These are phyloP conservation scores for Heliamphora exappendiculata DNA, from an alignment of 148 eudicot species.

Conservation along the genomic window DNA sequence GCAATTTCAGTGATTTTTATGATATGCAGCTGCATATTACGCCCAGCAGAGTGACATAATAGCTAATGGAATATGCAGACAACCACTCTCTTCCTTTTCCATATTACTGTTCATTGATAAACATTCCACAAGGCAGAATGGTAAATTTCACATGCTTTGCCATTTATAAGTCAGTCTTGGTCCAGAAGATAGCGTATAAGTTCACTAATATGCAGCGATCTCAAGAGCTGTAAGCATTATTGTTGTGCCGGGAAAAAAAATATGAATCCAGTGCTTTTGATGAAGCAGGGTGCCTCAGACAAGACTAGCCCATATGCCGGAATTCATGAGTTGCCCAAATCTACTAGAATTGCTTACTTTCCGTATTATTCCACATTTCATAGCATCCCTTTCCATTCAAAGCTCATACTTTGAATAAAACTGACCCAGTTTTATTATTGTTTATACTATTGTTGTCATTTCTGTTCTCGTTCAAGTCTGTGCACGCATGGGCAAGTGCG, in stretches of 20 bases:
- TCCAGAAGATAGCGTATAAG: no score
- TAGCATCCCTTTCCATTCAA: neutral
- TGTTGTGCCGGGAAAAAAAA: no score
- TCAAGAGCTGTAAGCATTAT: no score
- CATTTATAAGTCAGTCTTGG: neutral
- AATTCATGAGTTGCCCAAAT: neutral
- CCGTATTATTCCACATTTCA: neutral
- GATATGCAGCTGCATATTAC: neutral
- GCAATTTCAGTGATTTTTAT: no score
- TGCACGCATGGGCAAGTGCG: no score
- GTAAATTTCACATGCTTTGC: neutral
- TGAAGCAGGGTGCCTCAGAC: no score
- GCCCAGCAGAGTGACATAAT: neutral
- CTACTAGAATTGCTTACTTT: neutral
- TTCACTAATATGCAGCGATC: no score
- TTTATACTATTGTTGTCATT: no score
- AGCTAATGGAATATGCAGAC: neutral
- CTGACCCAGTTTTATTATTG: neutral
- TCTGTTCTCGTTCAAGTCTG: no score
- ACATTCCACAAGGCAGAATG: neutral
- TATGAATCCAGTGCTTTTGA: neutral
- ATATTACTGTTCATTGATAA: neutral
- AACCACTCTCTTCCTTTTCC: neutral
- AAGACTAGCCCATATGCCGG: no score
- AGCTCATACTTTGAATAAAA: neutral